phyloP scores from a whole-genome alignment of 331 rosid genomes.

The Rosa hybrid region DNA sequence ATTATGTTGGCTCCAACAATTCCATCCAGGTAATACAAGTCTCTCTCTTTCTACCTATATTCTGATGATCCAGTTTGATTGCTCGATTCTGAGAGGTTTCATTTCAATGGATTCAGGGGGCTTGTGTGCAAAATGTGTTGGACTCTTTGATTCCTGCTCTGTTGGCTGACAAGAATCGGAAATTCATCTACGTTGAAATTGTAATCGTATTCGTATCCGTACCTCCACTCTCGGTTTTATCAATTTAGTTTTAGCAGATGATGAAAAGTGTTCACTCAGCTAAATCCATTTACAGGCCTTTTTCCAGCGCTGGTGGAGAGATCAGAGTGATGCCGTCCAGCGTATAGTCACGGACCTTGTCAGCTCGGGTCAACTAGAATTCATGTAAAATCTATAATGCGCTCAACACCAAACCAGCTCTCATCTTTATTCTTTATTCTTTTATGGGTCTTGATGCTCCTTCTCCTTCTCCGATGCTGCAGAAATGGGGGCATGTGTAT shows the following conservation, averaged over 20 bases:
- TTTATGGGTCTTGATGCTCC: neutral
- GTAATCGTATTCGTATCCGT: constrained; percentile 22
- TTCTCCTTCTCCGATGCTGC: constrained; percentile 21
- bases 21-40: constrained; percentile 65
- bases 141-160: constrained; percentile 81
- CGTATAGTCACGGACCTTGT: constrained; percentile 63
- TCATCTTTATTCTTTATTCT: neutral
- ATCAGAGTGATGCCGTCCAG: constrained; percentile 57
- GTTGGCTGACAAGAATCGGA: constrained; percentile 82
- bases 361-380: constrained; percentile 81
- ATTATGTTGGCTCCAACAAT: constrained; percentile 92
- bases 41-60: neutral
- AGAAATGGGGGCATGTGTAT: constrained; percentile 96
- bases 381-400: constrained; percentile 51
- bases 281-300: constrained; percentile 42
- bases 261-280: neutral
- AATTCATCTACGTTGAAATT: constrained; percentile 82
- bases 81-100: neutral
- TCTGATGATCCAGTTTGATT: neutral
- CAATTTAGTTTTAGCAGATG: too few species aligned
- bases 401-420: neutral
- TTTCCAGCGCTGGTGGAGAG: constrained; percentile 93
- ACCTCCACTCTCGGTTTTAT: neutral
- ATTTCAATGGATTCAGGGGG: constrained; percentile 49
- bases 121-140: constrained; percentile 92